Base-by-base conservation (phyloP, 73 alveolate genomes). In the Paramecium sexaurelia region DNA sequence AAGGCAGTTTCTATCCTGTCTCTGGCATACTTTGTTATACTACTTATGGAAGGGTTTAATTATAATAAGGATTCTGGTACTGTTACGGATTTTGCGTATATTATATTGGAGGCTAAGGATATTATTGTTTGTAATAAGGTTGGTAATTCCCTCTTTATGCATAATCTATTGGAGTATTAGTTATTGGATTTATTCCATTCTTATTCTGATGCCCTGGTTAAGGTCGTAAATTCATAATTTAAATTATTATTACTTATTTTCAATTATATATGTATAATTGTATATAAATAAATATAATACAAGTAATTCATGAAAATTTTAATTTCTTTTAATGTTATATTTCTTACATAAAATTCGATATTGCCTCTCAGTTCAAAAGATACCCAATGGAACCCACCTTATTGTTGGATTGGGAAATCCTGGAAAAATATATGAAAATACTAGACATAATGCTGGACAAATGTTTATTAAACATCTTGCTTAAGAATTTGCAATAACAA, bases 391-490 rank as follows among this genome's bases (percentile, higher is more conserved):
- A 6, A 71, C 56, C 15, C 26, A 71, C 9, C 10, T 71, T 5
- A 86, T 86, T 24, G 66, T 86, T 36, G 93, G 93, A 57, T 35
- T 86, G 8, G 93, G 93, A 32, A 86, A 86, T 37, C 93, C 88
- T 6, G 82, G 87, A 5, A 66, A 66, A 32, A 61, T 61, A 36
- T 86, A 86, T 86, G 87, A 86, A 11, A 39, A 56, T 29, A 86
- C 93, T 17, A 51, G 82, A 32, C 93, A 86, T 61, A 86, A 75
- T 57, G 41, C 68, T 19, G 93, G 88, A 8, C 24, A 86, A 37
- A 5, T 39, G 4, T 86, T 61, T 33, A 51, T 86, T 13, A 61
- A 86, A 3, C 47, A 57, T 22, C 66, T 86, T 26, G 93, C 87
- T 0, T 33, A 86, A 35, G 69, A 55, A 26, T 86, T 57, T 33